Percentiles rank a stretch among this genome's conserved stretches.
phyloP scores from a whole-genome alignment of 345 rosid genomes.

The Diplotaxis tenuifolia region DNA sequence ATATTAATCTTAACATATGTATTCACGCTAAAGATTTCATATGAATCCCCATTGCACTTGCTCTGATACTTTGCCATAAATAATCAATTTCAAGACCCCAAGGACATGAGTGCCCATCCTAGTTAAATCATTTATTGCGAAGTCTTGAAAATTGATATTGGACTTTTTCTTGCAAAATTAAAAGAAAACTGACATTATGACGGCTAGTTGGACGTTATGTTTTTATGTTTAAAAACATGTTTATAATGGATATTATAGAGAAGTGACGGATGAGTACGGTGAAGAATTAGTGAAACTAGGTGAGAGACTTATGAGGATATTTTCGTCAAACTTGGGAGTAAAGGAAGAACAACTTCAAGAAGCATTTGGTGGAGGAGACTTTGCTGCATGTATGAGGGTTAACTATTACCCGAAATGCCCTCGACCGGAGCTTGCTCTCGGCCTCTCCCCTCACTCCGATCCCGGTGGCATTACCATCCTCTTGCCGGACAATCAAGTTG shows the following conservation, averaged over 20 bases:
- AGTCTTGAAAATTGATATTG: background rate
- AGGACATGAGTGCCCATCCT: too few relatives aligned
- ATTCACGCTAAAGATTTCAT: too few relatives aligned
- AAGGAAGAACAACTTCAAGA: slow-evolving; percentile 52
- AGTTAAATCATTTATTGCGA: slow-evolving; percentile 3
- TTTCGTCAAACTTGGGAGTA: slow-evolving; percentile 70
- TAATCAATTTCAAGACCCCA: background rate
- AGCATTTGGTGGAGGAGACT: slow-evolving; percentile 64
- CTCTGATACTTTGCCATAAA: background rate
- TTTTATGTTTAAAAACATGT: background rate
- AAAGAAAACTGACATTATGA: background rate
- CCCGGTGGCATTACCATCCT: too few relatives aligned
- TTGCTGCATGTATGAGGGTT: slow-evolving; percentile 75
- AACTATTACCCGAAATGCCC: too few relatives aligned
- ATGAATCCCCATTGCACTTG: too few relatives aligned
- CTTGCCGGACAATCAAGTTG: too few relatives aligned
- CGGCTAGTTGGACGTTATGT: background rate
- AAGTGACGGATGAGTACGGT: slow-evolving; percentile 64
- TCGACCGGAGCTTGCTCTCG: slow-evolving; percentile 76
- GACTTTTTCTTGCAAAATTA: background rate
- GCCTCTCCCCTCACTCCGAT: too few relatives aligned
- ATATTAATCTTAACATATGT: too few relatives aligned
- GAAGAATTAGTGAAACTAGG: slow-evolving; percentile 56
- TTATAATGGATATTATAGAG: slow-evolving; percentile 40
- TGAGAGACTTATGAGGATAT: slow-evolving; percentile 55